A percentile compares a stretch with the other conserved stretches of the same genome.
Evolutionary conservation across 495 filamentous ascomycete genomes (phyloP).

Genomic region (Viridothelium virens): DNA sequence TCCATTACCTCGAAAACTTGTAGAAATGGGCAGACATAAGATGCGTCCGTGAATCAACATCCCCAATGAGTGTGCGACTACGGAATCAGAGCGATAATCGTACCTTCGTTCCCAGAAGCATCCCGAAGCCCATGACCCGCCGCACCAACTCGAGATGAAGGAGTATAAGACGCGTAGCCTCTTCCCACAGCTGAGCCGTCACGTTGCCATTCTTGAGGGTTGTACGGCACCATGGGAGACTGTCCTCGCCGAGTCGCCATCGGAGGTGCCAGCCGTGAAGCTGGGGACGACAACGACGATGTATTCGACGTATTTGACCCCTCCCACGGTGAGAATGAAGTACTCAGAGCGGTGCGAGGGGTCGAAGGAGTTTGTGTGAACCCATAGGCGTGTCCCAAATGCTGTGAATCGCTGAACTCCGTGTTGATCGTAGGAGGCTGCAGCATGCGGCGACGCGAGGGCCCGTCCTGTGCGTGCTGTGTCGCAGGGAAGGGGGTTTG

Average conservation of each 20-base stretch:
- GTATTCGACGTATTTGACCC: slow-evolving; percentile 23
- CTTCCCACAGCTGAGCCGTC: slow-evolving; percentile 24
- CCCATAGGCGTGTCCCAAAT: slow-evolving; percentile 15
- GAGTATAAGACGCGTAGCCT: slow-evolving; percentile 28
- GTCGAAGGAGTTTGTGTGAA: slow-evolving; percentile 25
- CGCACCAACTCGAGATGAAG: slow-evolving; percentile 17
- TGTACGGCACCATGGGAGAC: slow-evolving; percentile 30
- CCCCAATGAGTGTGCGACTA: neutral
- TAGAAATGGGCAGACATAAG: neutral
- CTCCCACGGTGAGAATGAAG: slow-evolving; percentile 29
- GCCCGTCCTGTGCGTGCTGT: neutral
- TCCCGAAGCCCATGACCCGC: slow-evolving; percentile 23
- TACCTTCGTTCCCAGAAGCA: slow-evolving; percentile 37
- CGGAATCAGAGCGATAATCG: slow-evolving; percentile 6
- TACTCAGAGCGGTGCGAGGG: slow-evolving; percentile 25
- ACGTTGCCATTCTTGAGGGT: slow-evolving; percentile 38
- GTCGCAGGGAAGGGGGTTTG: slow-evolving; percentile 19
- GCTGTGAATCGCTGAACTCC: slow-evolving; percentile 24
- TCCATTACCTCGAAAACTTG: slow-evolving; percentile 7
- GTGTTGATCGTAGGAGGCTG: slow-evolving; percentile 31
- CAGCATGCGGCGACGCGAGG: slow-evolving; percentile 25
- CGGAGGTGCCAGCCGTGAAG: slow-evolving; percentile 25
- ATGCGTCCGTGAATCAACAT: neutral
- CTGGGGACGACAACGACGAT: slow-evolving; percentile 22
- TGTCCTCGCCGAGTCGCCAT: slow-evolving; percentile 13